Conservation (phyloP, 139 green algal genomes). For the Zygnema circumcarinatum region DNA sequence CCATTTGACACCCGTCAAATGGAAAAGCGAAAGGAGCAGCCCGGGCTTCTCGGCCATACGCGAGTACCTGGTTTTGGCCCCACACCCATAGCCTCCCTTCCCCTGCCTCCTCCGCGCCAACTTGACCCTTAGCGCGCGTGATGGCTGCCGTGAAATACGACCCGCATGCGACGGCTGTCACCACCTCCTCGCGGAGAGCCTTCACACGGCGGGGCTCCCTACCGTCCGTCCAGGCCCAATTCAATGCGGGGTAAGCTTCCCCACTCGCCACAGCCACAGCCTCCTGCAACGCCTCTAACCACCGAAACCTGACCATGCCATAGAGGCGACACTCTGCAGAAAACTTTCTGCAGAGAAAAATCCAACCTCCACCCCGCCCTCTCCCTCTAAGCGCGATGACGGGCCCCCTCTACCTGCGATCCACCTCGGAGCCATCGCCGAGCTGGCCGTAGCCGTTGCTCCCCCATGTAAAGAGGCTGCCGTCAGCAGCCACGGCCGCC, state of each 20-base stretch:
- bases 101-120: background rate
- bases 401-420: constrained; percentile 8
- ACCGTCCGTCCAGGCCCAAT: too few relatives aligned
- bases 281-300: too few relatives aligned
- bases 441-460: constrained; percentile 68
- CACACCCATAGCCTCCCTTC: constrained; percentile 46
- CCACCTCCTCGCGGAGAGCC: constrained; percentile 2
- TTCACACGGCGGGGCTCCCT: constrained; percentile 18
- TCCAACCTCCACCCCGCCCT: background rate
- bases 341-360: constrained; percentile 2
- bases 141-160: constrained; percentile 31
- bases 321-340: too few relatives aligned
- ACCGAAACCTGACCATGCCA: too few relatives aligned
- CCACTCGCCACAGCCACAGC: too few relatives aligned
- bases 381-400: background rate
- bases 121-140: background rate
- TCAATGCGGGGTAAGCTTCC: too few relatives aligned
- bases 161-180: constrained; percentile 24
- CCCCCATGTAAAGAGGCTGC: constrained; percentile 74
- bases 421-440: constrained; percentile 41
- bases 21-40: too few relatives aligned
- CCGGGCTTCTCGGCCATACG: too few relatives aligned
- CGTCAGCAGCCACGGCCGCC: constrained; percentile 63
- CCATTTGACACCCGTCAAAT: too few relatives aligned
- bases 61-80: constrained; percentile 42